These are phyloP conservation scores for Candida succiphila DNA, from an alignment of 805 yeast species.

Conservation along the genomic window DNA sequence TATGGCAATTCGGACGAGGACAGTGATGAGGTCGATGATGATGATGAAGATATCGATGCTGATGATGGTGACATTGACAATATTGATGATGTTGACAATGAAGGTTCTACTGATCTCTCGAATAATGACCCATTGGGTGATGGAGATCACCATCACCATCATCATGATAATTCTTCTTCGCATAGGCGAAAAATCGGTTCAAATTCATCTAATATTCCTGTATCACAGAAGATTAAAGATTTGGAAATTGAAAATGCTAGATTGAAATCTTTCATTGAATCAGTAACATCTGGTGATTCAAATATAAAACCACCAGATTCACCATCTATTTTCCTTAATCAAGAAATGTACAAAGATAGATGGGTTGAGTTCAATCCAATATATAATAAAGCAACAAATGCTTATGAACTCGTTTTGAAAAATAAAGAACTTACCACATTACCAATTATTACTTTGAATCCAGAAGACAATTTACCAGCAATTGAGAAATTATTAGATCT, in stretches of 20 bases:
- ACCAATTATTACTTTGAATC: background rate
- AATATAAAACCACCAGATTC: background rate
- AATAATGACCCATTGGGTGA: background rate
- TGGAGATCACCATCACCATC: too few relatives aligned
- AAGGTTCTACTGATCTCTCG: background rate
- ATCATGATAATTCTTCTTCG: background rate
- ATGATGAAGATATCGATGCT: background rate
- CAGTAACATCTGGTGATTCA: background rate
- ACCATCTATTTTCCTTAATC: background rate
- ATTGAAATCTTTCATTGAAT: background rate
- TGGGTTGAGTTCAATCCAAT: background rate
- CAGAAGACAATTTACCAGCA: background rate
- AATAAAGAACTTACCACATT: background rate
- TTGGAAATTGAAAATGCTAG: background rate
- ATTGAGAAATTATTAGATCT: background rate
- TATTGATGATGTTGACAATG: background rate
- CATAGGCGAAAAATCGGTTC: background rate
- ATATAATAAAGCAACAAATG: background rate
- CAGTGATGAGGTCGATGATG: too few relatives aligned
- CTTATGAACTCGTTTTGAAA: background rate
- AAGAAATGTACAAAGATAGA: background rate
- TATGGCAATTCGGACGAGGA: too few relatives aligned
- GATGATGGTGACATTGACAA: background rate
- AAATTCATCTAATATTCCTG: background rate
- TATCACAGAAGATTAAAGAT: background rate